phyloP scores from a whole-genome alignment of 805 yeast genomes.

The Pichia eremophila region DNA sequence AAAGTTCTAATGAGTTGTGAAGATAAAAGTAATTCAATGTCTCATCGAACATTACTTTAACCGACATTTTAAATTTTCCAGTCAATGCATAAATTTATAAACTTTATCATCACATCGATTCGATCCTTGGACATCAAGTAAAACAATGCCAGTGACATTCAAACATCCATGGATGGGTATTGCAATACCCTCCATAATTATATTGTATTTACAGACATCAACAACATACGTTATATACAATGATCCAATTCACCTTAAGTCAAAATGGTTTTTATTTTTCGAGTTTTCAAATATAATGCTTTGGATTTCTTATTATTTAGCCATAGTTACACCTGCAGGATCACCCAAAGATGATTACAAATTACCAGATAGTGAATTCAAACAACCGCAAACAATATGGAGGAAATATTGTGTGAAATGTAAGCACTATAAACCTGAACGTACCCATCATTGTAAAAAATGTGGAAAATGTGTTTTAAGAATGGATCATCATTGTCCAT shows the following conservation, averaged over 20 bases:
- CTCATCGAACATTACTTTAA: too few species aligned
- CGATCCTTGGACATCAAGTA: background rate
- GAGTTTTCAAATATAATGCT: slow-evolving; percentile 30
- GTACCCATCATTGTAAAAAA: slow-evolving; percentile 78
- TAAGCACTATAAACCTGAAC: slow-evolving; percentile 61
- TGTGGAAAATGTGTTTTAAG: slow-evolving; percentile 68
- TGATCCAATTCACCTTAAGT: slow-evolving; percentile 22
- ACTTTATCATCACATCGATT: too few species aligned
- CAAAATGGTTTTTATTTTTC: slow-evolving; percentile 31
- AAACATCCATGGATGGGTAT: slow-evolving; percentile 42
- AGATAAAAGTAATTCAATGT: too few species aligned
- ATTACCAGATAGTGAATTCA: slow-evolving; percentile 13
- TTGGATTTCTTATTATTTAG: slow-evolving; percentile 69
- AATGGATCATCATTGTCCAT: slow-evolving; percentile 94
- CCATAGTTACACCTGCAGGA: slow-evolving; percentile 64
- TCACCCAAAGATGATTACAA: slow-evolving; percentile 42
- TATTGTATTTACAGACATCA: slow-evolving; percentile 51
- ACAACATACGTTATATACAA: slow-evolving; percentile 49
- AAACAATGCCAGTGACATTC: slow-evolving; percentile 24
- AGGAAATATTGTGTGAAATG: slow-evolving; percentile 68
- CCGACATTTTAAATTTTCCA: too few species aligned
- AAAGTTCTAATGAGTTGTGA: too few species aligned
- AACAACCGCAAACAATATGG: slow-evolving; percentile 33
- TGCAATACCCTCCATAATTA: slow-evolving; percentile 53
- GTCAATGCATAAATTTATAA: too few species aligned